phyloP scores from a whole-genome alignment of 2,329 filamentous ascomycete species.

The Paecilomyces dactylethromorphus region DNA sequence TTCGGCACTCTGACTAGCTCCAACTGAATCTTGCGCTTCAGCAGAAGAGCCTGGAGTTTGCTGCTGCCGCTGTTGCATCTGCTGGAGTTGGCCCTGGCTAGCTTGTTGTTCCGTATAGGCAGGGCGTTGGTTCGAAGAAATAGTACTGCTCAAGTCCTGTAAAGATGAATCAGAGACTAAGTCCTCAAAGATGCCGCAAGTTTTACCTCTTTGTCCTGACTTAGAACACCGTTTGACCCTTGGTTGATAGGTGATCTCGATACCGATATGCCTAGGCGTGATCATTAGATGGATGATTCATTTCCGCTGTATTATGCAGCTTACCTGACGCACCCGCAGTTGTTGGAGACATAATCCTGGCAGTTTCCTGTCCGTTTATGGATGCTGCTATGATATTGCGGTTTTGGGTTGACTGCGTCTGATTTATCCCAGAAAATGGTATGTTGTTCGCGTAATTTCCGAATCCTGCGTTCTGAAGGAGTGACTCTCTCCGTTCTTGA shows the following conservation, averaged over 20 bases:
- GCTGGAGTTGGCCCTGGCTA: constrained; percentile 20
- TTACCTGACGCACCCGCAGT: constrained; percentile 21
- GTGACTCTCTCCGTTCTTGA: constrained; percentile 43
- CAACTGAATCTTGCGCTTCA: constrained; percentile 29
- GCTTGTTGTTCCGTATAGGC: constrained; percentile 27
- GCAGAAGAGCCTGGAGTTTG: constrained; percentile 18
- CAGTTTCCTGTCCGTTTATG: constrained; percentile 31
- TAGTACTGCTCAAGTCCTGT: background rate
- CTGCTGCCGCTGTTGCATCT: constrained; percentile 28
- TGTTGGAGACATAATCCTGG: constrained; percentile 30
- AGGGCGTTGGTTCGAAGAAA: constrained; percentile 21
- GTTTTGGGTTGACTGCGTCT: constrained; percentile 29
- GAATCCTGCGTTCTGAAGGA: constrained; percentile 46
- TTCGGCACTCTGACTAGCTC: constrained; percentile 26
- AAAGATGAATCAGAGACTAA: background rate
- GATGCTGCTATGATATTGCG: constrained; percentile 23
- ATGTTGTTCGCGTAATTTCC: constrained; percentile 33
- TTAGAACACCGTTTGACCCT: constrained; percentile 34
- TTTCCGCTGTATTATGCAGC: constrained; percentile 2
- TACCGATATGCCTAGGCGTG: constrained; percentile 23
- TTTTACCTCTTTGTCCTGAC: constrained; percentile 37
- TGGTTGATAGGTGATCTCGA: constrained; percentile 39
- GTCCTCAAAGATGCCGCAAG: constrained; percentile 7
- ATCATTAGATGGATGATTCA: constrained; percentile 1
- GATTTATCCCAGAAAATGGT: constrained; percentile 36